Evolutionary conservation across 495 filamentous ascomycete species (phyloP), one percentile per base, ranked within the genome.

Genomic region (Xylaria grammica): DNA sequence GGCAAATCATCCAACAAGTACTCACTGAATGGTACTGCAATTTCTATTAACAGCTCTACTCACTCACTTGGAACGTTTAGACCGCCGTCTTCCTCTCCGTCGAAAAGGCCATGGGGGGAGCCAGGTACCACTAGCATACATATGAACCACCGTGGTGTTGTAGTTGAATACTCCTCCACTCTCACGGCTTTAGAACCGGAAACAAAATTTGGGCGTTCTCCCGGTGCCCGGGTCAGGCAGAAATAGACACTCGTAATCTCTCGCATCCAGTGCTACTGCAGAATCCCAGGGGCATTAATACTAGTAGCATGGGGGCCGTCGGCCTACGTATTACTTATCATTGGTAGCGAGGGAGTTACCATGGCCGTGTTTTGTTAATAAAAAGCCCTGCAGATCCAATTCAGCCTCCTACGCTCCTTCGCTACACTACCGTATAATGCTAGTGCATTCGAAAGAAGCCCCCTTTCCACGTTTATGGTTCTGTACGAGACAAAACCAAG

Each of bases 191-290:
- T 54, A n/a, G 19, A 26, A 10, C 19, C 32, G 8, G 32, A 3
- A 3, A 8, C 0, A 1, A 17, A 36, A 15, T 29, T 27, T 26
- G 24, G 36, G 24, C 13, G 34, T 57, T 15, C 40, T 34, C 17
- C 56, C 29, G 29, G 42, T 27, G n/a, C 27, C 29, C 36, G 10
- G 19, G 24, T 58, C 22, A 20, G 36, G 17, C 26, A 30, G 15
- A 13, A 27, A 27, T 9, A 20, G 54, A 20, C 24, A n/a, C 17
- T 42, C 54, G 40, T 45, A 45, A 58, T 58, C 24, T 58, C 26
- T 58, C 9, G 8, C 38, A 19, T 24, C n/a, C 20, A 55, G 52
- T 40, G 13, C 22, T 32, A 55, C 52, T n/a, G 22, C 13, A 40
- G 20, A 3, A 42, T 42, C 52, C 13, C 10, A 17, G 22, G 34